Evolutionary conservation across 805 yeast species (phyloP), one percentile per base, ranked within the genome.

Genomic region (Cyberlindnera amylophila): DNA sequence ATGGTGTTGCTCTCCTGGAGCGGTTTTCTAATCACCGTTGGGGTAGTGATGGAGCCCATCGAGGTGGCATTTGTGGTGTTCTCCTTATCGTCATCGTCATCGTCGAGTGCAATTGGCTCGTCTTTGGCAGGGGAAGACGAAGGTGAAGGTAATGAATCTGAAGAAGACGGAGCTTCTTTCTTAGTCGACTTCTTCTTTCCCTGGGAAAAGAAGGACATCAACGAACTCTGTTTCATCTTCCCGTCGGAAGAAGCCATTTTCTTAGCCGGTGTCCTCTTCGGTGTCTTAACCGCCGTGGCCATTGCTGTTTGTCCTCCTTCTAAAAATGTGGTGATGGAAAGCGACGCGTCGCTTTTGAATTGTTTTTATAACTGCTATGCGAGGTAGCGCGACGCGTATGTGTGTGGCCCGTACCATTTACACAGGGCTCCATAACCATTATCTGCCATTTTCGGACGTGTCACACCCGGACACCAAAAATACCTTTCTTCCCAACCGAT

Each of bases 191-290:
- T 17, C 31, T 21, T 36, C 46, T 43, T 45, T 18, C 45, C 46
- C 41, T 45, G 37, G 19, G 38, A 32, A 31, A 49, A 49, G 34
- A 49, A 49, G 31, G 47, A 27, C 34, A 49, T 33, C 29, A 49
- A 34, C 30, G 52, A 45, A 19, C 49, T 36, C 37, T 49, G 52
- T 42, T 48, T 48, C 47, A 45, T 29, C 49, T 49, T 49, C 11
- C 41, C 38, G 13, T 45, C 39, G 4, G 51, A 41, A 7, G 38
- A 27, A 4, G 32, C 33, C 4, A 18, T 41, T 35, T 38, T 38
- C 52, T 48, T 48, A 13, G 45, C 44, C 24, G 51, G 42, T 11
- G 47, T 34, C 37, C 34, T 30, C 38, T 35, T 42, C 14, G 47
- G 46, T 19, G 51, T 43, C 1, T 15, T 26, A 9, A 39, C 40